Percentiles rank a stretch among this genome's conserved stretches.
Conservation (phyloP, 176 grass and related monocot species). For the Melocanna baccifera region DNA sequence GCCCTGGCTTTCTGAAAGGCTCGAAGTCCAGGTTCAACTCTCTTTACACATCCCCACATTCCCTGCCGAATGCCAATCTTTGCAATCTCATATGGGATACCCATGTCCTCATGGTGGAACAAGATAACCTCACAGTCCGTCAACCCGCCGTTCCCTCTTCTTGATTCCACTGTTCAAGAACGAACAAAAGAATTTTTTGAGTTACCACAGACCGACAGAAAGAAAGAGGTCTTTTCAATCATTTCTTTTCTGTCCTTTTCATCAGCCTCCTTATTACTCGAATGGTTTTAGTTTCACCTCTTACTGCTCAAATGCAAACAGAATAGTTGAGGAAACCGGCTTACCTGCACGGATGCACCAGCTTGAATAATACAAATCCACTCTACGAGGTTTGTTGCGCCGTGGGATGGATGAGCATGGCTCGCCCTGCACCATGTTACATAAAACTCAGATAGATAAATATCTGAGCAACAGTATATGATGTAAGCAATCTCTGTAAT, state of each 20-base stretch:
- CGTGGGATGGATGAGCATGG: slow-evolving; percentile 62
- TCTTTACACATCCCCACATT: slow-evolving; percentile 92
- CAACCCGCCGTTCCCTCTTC: slow-evolving; percentile 42
- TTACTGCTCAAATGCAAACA: background rate
- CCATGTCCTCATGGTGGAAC: slow-evolving; percentile 92
- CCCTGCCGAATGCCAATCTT: slow-evolving; percentile 78
- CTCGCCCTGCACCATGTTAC: slow-evolving; percentile 55
- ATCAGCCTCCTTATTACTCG: background rate
- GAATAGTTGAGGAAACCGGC: background rate
- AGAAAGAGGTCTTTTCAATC: background rate
- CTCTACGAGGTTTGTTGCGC: slow-evolving; percentile 68
- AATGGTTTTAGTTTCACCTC: background rate
- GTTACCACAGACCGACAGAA: background rate
- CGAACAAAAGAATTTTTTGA: background rate
- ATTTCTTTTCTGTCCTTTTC: slow-evolving; percentile 2
- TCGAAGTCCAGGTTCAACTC: slow-evolving; percentile 69
- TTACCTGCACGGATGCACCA: slow-evolving; percentile 92
- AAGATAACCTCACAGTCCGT: slow-evolving; percentile 77
- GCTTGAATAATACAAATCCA: slow-evolving; percentile 86
- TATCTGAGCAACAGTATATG: background rate
- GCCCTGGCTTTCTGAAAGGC: slow-evolving; percentile 57
- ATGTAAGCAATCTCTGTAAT: background rate
- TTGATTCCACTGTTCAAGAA: slow-evolving; percentile 64
- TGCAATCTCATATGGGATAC: slow-evolving; percentile 76
- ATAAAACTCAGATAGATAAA: slow-evolving; percentile 18